These are phyloP conservation scores for Ophiostoma australiae DNA, from an alignment of 2,329 filamentous ascomycete species.

Conservation along the genomic window DNA sequence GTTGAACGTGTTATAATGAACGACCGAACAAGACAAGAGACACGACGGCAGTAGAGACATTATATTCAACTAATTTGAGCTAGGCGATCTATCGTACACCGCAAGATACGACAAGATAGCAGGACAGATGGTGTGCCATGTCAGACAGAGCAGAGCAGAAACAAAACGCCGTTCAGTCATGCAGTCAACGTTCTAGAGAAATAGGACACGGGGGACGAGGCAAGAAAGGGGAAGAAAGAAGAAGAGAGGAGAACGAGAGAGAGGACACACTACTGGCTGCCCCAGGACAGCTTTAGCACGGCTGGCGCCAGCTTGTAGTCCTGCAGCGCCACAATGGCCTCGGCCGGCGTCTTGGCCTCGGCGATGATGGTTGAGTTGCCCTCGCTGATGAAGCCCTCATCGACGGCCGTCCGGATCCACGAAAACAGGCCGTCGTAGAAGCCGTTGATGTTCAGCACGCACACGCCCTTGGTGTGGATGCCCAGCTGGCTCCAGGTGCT, in stretches of 20 bases:
- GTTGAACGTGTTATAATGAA: not conserved
- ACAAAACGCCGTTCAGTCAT: slow-evolving; percentile 11
- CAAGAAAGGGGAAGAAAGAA: not conserved
- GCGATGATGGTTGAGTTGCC: slow-evolving; percentile 72
- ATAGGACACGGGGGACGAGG: not conserved
- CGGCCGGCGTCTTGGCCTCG: slow-evolving; percentile 66
- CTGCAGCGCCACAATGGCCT: slow-evolving; percentile 64
- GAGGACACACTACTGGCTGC: slow-evolving; percentile 46
- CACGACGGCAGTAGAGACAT: not conserved
- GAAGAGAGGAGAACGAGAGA: not conserved
- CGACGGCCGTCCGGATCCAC: slow-evolving; percentile 74
- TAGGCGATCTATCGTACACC: slow-evolving; percentile 6
- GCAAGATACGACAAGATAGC: not conserved
- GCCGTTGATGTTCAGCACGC: slow-evolving; percentile 79
- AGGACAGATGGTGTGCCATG: not conserved
- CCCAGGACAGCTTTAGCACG: slow-evolving; percentile 79
- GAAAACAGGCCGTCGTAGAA: slow-evolving; percentile 85
- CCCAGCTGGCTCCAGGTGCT: slow-evolving; percentile 95
- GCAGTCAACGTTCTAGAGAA: not conserved
- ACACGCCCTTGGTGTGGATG: slow-evolving; percentile 75
- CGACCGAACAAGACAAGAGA: not conserved
- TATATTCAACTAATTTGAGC: not conserved
- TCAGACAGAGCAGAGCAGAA: not conserved
- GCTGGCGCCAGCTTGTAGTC: slow-evolving; percentile 72
- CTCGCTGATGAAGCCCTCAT: slow-evolving; percentile 68